Conservation (phyloP, 1,139 yeast genomes). For the Blastobotrys aristatus region DNA sequence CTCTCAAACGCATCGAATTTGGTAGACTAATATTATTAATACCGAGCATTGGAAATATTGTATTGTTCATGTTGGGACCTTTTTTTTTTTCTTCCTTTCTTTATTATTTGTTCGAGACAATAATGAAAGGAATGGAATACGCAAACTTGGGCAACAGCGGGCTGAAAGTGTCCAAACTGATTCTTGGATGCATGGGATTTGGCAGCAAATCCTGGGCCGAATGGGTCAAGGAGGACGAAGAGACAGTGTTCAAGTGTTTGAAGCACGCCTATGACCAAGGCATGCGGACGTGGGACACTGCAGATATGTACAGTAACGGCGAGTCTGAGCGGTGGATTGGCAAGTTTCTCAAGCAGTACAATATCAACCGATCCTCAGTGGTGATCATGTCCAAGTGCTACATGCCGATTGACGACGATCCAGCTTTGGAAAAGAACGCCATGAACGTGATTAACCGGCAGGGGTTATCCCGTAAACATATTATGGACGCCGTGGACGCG, state of each 20-base stretch:
- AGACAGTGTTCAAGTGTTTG: slow-evolving; percentile 38
- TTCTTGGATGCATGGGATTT: slow-evolving; percentile 55
- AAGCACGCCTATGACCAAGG: slow-evolving; percentile 47
- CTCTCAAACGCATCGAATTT: neutral
- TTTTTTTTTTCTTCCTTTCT: neutral
- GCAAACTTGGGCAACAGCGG: slow-evolving; percentile 44
- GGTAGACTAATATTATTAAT: neutral
- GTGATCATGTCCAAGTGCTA: slow-evolving; percentile 26
- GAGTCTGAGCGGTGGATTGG: slow-evolving; percentile 39
- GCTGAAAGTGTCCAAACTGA: slow-evolving; percentile 46
- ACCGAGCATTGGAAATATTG: neutral
- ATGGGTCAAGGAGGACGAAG: slow-evolving; percentile 47
- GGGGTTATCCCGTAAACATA: slow-evolving; percentile 47
- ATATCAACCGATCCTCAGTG: slow-evolving; percentile 41
- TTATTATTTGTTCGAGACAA: neutral
- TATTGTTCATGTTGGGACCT: neutral
- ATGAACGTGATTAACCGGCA: slow-evolving; percentile 35
- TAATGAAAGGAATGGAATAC: slow-evolving; percentile 11
- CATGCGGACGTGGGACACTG: slow-evolving; percentile 48
- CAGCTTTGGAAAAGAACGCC: slow-evolving; percentile 34
- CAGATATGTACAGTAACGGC: slow-evolving; percentile 44
- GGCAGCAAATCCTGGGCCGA: slow-evolving; percentile 45
- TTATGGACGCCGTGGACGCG: slow-evolving; percentile 46
- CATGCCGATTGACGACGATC: slow-evolving; percentile 31
- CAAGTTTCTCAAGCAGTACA: slow-evolving; percentile 37